Conservation (phyloP, 495 filamentous ascomycete species). For the Xylaria sp. region DNA sequence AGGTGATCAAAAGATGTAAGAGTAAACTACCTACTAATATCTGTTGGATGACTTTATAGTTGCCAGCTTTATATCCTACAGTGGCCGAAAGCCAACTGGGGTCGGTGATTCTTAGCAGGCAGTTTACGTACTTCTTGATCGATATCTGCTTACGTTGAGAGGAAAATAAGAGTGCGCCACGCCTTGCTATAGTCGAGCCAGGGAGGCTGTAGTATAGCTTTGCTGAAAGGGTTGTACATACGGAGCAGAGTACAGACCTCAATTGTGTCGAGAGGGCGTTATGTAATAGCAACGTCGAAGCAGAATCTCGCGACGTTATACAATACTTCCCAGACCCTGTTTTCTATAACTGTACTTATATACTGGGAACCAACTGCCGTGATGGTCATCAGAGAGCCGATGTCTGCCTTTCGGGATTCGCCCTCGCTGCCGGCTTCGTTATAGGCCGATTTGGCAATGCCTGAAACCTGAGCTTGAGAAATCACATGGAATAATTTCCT, state of each 20-base stretch:
- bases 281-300: neutral
- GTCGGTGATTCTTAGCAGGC: neutral
- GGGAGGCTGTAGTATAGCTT: neutral
- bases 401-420: neutral
- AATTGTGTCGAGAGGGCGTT: neutral
- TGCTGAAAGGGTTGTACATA: conserved; percentile 5
- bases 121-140: neutral
- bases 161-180: conserved; percentile 2
- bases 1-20: neutral
- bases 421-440: neutral
- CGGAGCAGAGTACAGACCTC: conserved; percentile 11
- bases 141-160: neutral
- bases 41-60: neutral
- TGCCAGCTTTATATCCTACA: neutral
- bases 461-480: neutral
- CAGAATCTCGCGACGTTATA: neutral
- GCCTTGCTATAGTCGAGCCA: conserved; percentile 6
- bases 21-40: neutral
- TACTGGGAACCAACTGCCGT: conserved; percentile 10
- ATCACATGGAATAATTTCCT: conserved; percentile 9
- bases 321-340: neutral
- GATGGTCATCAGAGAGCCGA: conserved; percentile 6
- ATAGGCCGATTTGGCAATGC: neutral
- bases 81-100: conserved; percentile 11
- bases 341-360: neutral